Base-by-base conservation (phyloP, 2,329 filamentous ascomycete genomes). In the Domatiomyces catenatus region DNA sequence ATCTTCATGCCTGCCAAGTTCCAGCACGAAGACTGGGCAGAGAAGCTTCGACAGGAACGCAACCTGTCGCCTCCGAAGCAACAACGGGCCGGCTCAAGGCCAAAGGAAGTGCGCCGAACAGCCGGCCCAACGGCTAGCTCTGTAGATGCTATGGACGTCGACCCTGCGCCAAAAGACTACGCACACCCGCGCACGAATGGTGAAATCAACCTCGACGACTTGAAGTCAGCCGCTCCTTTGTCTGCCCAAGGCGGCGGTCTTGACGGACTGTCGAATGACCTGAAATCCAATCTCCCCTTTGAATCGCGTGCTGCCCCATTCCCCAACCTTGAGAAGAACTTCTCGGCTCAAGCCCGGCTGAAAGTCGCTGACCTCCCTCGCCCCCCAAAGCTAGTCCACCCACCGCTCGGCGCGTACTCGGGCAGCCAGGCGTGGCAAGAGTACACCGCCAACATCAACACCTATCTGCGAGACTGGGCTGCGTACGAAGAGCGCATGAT, bases 381-480 rank as follows among this genome's bases (percentile, higher is more conserved):
- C 5, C 69, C 75, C 5, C 77, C 77, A 0, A 68, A 69, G 49
- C 64, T 72, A 3, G 77, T 79, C 19, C 67, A 69, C 1, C 50
- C 63, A 3, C 60, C 64, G 2, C 39, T 48, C 2, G 58, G 56
- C 36, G 48, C 52, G 18, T 51, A 52, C n/a, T 63, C 79, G 2
- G 69, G 71, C 15, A 69, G 69, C 46, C 55, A 64, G 5, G 69
- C 66, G 22, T 79, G 75, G 67, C 64, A 71, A 18, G 64, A 66
- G 5, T 81, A 79, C 59, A 69, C 75, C 20, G 64, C 64, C 0
- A 67, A 70, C 18, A 77, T 82, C 69, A 67, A 67, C 10, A 60
- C 63, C 0, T 83, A 82, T 60, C 71, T 79, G 57, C 66, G 66
- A 32, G 71, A 74, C n/a, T 81, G 74, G 69, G 72, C 73, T 55